Conservation (phyloP, 1,284 basidiomycete genomes). For the Boletus mariae region DNA sequence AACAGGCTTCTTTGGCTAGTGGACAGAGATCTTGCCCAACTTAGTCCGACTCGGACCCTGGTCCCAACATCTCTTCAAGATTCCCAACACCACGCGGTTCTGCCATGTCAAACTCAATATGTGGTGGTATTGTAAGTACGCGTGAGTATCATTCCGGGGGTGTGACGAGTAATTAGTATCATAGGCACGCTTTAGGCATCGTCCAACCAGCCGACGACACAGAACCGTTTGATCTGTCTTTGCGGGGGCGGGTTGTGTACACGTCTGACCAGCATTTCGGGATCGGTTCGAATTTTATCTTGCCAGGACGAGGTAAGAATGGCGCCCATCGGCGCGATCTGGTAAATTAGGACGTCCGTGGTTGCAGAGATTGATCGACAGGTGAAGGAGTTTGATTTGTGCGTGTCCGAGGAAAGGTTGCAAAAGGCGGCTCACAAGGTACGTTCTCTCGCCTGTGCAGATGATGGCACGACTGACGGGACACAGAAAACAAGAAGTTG, state of each 20-base stretch:
- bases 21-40: slow-evolving; percentile 77
- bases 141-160: not conserved
- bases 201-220: slow-evolving; percentile 53
- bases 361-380: slow-evolving; percentile 85
- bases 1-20: slow-evolving; percentile 45
- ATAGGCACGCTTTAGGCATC: slow-evolving; percentile 80
- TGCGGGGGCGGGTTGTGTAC: slow-evolving; percentile 78
- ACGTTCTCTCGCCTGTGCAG: not conserved
- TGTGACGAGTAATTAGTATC: slow-evolving; percentile 3
- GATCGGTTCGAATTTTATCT: slow-evolving; percentile 83
- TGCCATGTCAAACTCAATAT: slow-evolving; percentile 92
- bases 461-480: not conserved
- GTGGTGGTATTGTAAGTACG: slow-evolving; percentile 82
- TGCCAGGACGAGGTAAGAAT: slow-evolving; percentile 76
- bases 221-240: slow-evolving; percentile 76
- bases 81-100: slow-evolving; percentile 51
- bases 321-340: not conserved
- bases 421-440: slow-evolving; percentile 65
- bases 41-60: slow-evolving; percentile 71
- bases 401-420: slow-evolving; percentile 74
- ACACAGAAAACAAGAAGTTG: slow-evolving; percentile 44
- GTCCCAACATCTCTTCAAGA: slow-evolving; percentile 82
- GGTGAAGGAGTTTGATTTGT: slow-evolving; percentile 81
- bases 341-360: slow-evolving; percentile 51
- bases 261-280: slow-evolving; percentile 95